Conservation (phyloP, 768 basidiomycete genomes). For the Dioszegia aurantiaca region DNA sequence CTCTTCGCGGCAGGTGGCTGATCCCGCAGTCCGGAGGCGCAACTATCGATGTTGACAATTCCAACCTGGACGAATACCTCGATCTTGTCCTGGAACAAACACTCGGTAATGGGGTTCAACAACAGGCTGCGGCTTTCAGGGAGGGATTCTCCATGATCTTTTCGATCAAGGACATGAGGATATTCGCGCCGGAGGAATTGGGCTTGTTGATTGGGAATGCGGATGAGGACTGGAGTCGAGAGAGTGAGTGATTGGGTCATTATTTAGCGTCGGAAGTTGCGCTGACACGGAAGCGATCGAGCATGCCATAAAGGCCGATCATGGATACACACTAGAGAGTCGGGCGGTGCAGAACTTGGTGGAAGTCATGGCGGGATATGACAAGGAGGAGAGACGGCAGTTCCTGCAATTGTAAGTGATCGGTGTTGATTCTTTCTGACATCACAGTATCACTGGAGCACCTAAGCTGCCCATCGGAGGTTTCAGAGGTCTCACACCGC, state of each 20-base stretch:
- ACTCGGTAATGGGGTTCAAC: conserved; percentile 70
- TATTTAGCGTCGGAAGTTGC: no score
- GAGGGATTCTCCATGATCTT: conserved; percentile 74
- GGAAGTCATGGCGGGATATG: conserved; percentile 79
- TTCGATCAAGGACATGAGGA: conserved; percentile 81
- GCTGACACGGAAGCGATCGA: conserved; percentile 63
- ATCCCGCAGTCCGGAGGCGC: conserved; percentile 69
- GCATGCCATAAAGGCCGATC: conserved; percentile 92
- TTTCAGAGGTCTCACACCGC: conserved; percentile 90
- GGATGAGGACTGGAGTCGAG: conserved; percentile 93
- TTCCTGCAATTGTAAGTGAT: conserved; percentile 75
- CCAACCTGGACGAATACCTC: conserved; percentile 87
- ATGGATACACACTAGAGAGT: conserved; percentile 95
- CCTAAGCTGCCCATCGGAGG: conserved; percentile 95
- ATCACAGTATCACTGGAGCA: conserved; percentile 85
- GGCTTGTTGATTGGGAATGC: conserved; percentile 92
- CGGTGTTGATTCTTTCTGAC: conserved; percentile 10
- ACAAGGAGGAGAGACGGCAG: conserved; percentile 69
- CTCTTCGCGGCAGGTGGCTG: conserved; percentile 1
- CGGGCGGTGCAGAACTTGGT: conserved; percentile 82
- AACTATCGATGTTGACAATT: conserved; percentile 73
- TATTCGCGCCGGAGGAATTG: conserved; percentile 92
- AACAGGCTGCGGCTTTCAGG: conserved; percentile 84
- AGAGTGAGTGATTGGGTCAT: no score
- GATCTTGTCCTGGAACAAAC: conserved; percentile 81